phyloP scores from a whole-genome alignment of 441 rosid species.

The Adansonia rubrostipa region DNA sequence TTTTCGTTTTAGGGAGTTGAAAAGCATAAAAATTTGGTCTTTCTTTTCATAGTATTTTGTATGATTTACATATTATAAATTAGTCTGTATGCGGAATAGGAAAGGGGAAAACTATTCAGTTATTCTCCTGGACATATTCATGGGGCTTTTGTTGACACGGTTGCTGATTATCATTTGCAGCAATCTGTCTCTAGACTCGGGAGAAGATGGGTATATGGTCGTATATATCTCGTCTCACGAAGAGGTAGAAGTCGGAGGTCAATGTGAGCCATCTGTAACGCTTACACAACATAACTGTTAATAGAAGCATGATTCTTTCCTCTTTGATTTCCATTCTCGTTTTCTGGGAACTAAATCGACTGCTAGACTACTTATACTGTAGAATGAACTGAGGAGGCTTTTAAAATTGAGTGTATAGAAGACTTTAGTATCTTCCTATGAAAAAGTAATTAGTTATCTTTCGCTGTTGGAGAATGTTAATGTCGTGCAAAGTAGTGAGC shows the following conservation, averaged over 20 bases:
- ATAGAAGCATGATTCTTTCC: conserved; percentile 37
- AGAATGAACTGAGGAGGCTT: conserved; percentile 9
- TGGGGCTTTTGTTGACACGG: not conserved
- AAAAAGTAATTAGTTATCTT: not conserved
- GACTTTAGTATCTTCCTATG: not conserved
- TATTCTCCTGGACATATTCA: not conserved
- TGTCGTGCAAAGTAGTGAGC: not conserved
- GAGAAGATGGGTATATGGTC: conserved; percentile 86
- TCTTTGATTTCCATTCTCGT: not conserved
- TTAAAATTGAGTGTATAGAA: not conserved
- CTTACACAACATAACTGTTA: not conserved
- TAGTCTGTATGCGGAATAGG: not conserved
- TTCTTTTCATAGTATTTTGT: not conserved
- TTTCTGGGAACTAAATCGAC: not conserved
- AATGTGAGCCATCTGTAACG: conserved; percentile 30
- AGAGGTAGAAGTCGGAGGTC: conserved; percentile 49
- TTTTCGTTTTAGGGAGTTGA: not conserved
- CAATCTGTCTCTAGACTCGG: conserved; percentile 56
- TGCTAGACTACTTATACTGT: not conserved
- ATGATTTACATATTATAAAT: not conserved
- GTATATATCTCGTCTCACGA: conserved; percentile 75
- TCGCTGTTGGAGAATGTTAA: not conserved
- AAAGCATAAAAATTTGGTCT: not conserved
- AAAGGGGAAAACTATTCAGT: not conserved
- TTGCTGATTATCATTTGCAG: conserved; percentile 42